Evolutionary conservation across 352 stramenopile genomes (phyloP).

Genomic region (Globisporangium splendens): DNA sequence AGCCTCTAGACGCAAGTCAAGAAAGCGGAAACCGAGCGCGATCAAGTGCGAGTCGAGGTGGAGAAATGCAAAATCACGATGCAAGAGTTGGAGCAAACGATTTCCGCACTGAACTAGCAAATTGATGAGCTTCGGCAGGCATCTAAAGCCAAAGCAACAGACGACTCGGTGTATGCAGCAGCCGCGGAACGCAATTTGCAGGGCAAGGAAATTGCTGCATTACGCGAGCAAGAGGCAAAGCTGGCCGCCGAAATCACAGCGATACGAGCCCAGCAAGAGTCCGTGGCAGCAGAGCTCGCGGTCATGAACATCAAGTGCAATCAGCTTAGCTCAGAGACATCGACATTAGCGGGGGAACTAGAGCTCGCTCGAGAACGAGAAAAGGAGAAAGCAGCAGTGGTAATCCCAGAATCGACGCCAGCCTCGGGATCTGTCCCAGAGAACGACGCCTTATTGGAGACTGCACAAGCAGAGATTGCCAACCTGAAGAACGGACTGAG

Average conservation of each 20-base stretch:
- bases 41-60: slow-evolving; percentile 15
- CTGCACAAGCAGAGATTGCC: slow-evolving; percentile 7
- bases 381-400: neutral
- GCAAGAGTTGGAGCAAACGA: neutral
- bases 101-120: slow-evolving; percentile 11
- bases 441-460: neutral
- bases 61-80: slow-evolving; percentile 3
- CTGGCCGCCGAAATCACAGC: slow-evolving; percentile 6
- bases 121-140: slow-evolving; percentile 1
- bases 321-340: neutral
- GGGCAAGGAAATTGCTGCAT: slow-evolving; percentile 13
- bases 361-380: neutral
- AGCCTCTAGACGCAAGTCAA: slow-evolving; percentile 10
- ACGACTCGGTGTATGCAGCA: neutral
- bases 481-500: slow-evolving; percentile 22
- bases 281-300: neutral
- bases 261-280: neutral
- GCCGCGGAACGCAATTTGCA: slow-evolving; percentile 6
- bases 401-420: neutral
- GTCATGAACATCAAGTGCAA: neutral
- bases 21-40: slow-evolving; percentile 7
- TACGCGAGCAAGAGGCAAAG: slow-evolving; percentile 13
- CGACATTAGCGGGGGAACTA: neutral
- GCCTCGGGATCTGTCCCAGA: neutral
- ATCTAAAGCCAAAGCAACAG: neutral